These are phyloP conservation scores for Euphorbia corollata DNA, from an alignment of 441 rosid species.

Conservation along the genomic window DNA sequence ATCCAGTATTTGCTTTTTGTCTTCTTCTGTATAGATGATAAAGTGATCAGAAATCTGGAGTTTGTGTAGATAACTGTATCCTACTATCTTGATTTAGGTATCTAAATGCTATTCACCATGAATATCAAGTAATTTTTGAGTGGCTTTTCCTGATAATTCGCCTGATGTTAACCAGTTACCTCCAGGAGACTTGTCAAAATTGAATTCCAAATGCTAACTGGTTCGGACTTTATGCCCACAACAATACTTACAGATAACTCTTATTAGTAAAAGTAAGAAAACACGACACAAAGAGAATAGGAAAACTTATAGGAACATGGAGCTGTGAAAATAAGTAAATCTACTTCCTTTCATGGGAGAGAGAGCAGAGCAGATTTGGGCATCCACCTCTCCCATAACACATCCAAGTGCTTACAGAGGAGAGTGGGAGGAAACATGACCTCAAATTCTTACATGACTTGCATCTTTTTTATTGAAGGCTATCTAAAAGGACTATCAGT, in stretches of 20 bases:
- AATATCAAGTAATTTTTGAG: background rate
- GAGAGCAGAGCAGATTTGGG: no score
- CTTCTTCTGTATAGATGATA: background rate
- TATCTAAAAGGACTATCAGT: background rate
- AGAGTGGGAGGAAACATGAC: no score
- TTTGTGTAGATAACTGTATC: no score
- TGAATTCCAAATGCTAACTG: background rate
- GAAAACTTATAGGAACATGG: background rate
- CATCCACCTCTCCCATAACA: no score
- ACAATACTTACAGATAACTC: background rate
- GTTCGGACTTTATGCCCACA: background rate
- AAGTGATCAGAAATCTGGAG: no score
- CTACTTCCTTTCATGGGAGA: no score
- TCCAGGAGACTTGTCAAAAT: background rate
- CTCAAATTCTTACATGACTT: background rate
- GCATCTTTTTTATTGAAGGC: background rate
- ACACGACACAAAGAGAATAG: background rate
- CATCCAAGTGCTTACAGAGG: no score
- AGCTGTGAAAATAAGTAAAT: background rate
- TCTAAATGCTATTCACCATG: no score
- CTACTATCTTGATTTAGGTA: no score
- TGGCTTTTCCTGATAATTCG: background rate
- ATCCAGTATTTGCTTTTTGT: background rate
- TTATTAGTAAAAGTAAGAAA: background rate
- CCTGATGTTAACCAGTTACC: no score